Evolutionary conservation across 2,329 filamentous ascomycete species (phyloP), one percentile per base, ranked within the genome.

Genomic region (Colletotrichum sp.): DNA sequence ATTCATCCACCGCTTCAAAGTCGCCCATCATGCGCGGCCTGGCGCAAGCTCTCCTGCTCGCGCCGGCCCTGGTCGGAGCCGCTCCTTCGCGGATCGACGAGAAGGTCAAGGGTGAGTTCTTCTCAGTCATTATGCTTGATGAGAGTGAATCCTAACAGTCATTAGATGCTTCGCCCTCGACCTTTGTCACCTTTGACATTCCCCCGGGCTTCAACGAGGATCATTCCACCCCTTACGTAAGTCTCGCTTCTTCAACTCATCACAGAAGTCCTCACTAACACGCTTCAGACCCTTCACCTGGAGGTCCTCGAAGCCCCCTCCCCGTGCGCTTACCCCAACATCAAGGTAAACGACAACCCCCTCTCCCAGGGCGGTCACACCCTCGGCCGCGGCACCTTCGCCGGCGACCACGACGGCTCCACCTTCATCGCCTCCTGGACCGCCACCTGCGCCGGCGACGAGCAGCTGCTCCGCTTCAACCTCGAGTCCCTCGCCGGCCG

Each of bases 251-350:
- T 28, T 6, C 3, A n/a, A 24, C 6, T 6, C 7, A 70, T 24
- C 12, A 55, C 39, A 3, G n/a, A 48, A 18, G 1, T 0, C 32
- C 65, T 55, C 18, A 16, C 74, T 78, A 48, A 77, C 66, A 16
- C 59, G 43, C 14, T 10, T 24, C 57, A 86, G 84, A 82, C 82
- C 57, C 82, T 90, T 65, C 83, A 84, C 61, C 79, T 91, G 63
- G 85, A 89, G 76, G 81, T 90, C 48, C 80, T 86, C 36, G 85
- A 88, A 73, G 87, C 88, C 12, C 81, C 82, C 12, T 80, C 84
- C n/a, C 83, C 86, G 30, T 91, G 89, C 78, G 88, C 86, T 4
- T 83, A 83, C 79, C 86, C 85, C 77, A 88, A 87, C 77, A 82
- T 90, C 73, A 86, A 85, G 21, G 79, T 91, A 74, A 87, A 90